Percentiles rank a stretch among this genome's conserved stretches.
phyloP scores from a whole-genome alignment of 2,329 filamentous ascomycete species.

The Xylariaceae sp. region DNA sequence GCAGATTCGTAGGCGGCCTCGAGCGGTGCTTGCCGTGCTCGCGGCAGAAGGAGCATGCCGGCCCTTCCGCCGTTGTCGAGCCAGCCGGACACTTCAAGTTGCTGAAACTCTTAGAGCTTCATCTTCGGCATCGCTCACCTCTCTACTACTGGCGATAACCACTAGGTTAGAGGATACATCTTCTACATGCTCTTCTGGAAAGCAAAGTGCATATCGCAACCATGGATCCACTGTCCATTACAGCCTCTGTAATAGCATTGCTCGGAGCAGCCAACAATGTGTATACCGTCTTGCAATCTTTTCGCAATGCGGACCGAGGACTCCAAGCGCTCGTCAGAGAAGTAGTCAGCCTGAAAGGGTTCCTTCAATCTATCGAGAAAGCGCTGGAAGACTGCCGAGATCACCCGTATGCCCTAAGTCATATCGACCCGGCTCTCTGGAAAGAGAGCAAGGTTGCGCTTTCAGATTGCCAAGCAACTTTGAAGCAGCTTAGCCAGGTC shows the following conservation, averaged over 20 bases:
- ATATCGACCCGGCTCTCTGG: slow-evolving; percentile 17
- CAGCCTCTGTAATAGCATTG: slow-evolving; percentile 14
- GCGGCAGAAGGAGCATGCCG: neutral
- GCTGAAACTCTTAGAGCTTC: neutral
- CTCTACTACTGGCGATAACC: too few species aligned
- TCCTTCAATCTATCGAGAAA: slow-evolving; percentile 12
- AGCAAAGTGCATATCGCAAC: neutral
- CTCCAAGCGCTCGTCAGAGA: slow-evolving; percentile 13
- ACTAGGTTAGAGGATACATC: neutral
- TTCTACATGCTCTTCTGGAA: neutral
- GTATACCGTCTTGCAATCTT: slow-evolving; percentile 12
- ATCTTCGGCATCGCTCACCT: neutral
- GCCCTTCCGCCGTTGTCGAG: neutral
- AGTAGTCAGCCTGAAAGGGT: slow-evolving; percentile 12
- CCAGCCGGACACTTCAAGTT: too few species aligned
- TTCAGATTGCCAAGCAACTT: slow-evolving; percentile 13
- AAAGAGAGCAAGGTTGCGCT: slow-evolving; percentile 17
- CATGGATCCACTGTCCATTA: slow-evolving; percentile 19
- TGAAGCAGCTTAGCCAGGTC: slow-evolving; percentile 9
- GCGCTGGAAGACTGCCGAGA: slow-evolving; percentile 14
- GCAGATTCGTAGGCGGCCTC: neutral
- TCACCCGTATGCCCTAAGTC: slow-evolving; percentile 12
- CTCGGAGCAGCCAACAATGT: slow-evolving; percentile 13
- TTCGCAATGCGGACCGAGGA: slow-evolving; percentile 14
- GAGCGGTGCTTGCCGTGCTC: neutral